Base-by-base conservation (phyloP, 2,329 filamentous ascomycete genomes). In the Aureobasidium uvarum region DNA sequence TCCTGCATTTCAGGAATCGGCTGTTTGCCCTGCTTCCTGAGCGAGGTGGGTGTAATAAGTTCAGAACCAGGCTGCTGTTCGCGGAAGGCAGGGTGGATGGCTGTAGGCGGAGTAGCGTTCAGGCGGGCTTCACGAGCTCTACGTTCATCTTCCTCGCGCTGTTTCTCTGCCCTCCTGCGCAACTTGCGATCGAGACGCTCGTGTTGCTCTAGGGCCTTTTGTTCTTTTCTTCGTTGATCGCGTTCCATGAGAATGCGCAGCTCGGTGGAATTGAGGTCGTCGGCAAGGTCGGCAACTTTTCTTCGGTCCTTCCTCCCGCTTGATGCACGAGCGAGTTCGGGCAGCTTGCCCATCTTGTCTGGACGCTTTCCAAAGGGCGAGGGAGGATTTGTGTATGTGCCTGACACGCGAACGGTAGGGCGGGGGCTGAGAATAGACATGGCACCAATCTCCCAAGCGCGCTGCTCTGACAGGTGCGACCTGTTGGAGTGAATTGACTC, bases 161-260 rank as follows among this genome's bases (percentile, higher is more conserved):
- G 80, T 43, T 84, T 80, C 71, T 93, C 90, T 62, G 87, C 87
- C 68, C 85, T 83, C 60, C 85, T 83, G 46, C 86, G 83, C 28
- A 95, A 78, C 66, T 84, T 86, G 63, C 84, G 83, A 69, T 89
- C 86, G 28, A 88, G 77, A 68, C 84, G 86, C 68, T 91, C 86
- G 68, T 87, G 85, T 25, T 94, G 89, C 43, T 83, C 83, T 66
- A 84, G 81, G 62, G 84, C 85, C 77, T 90, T 93, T 74, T 87
- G 86, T 70, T 96, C 91, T 69, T 85, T 86, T 66, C 95, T 85
- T 71, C 93, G 86, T 69, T 88, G 84, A 73, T 99, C 95, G 67
- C 95, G 83, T 71, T 99, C 95, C 85, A 99, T 89, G 36, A 98
- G 81, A 74, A 96, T 90, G 66, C 94, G 85, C 45, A 99, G 76